Base-by-base conservation (phyloP, 2,329 filamentous ascomycete genomes). In the Pezicula radicicola region DNA sequence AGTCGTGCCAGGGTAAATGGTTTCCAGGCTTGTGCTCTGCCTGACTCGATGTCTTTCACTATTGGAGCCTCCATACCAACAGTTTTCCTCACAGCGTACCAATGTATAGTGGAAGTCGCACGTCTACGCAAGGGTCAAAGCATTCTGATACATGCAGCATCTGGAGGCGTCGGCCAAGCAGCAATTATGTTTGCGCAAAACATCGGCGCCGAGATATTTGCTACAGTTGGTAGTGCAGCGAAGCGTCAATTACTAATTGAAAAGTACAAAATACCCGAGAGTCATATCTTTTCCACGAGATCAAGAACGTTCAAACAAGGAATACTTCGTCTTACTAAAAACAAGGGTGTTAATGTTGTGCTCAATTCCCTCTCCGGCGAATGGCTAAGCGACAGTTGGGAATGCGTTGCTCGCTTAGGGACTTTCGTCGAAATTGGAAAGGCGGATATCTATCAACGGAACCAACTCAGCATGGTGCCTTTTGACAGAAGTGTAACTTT, bases 401-500 rank as follows among this genome's bases (percentile, higher is more conserved):
- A 58, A 3, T 69, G 65, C 48, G 30, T 73, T 4, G 66, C 69
- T 4, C 48, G 48, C 0, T 67, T 68, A 41, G 72, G 72, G 1
- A 58, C 64, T 0, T 70, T 74, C 40, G 46, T 74, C 0, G 71
- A 74, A 46, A 62, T 73, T 15, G 68, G 69, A 1, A 69, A 69
- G 37, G 60, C 60, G 0, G 70, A 72, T 43, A 60, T 63, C 8
- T 49, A 55, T 13, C 44, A 42, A 13, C 44, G 54, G 10, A 40
- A 21, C 12, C 57, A 70, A 2, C 72, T 76, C 66, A 39, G 58
- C 0, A 58, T 59, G 56, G 19, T 33, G 12, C 62, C 64, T 0
- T 75, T 76, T 45, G 60, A 63, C 1, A 59, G 66, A 1, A 74
- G 67, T 21, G 64, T 72, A 18, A 69, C 66, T 0, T 76, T 76